phyloP scores from a whole-genome alignment of 768 basidiomycete species.

The Lactarius sanguifluus region DNA sequence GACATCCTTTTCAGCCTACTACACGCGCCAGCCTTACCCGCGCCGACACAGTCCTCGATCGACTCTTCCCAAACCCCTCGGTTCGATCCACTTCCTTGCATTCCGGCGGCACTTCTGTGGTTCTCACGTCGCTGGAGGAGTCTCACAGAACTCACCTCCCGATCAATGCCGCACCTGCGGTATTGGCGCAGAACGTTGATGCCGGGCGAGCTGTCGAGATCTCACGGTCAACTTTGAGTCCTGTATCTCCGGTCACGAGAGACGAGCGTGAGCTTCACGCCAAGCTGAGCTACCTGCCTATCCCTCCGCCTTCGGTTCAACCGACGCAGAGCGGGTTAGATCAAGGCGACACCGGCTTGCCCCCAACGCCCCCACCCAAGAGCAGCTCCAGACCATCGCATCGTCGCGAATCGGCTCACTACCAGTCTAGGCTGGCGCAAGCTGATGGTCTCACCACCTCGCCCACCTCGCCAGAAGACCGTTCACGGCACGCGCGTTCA shows the following conservation, averaged over 20 bases:
- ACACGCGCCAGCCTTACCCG: conserved; percentile 3
- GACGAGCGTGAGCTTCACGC: neutral
- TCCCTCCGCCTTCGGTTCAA: neutral
- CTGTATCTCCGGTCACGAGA: neutral
- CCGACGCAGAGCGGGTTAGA: neutral
- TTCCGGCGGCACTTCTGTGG: conserved; percentile 14
- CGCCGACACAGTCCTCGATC: conserved; percentile 19
- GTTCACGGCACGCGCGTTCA: neutral
- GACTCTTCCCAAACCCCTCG: conserved; percentile 21
- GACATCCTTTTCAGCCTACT: neutral
- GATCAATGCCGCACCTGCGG: conserved; percentile 14
- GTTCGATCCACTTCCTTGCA: conserved; percentile 5
- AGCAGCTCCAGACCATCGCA: neutral
- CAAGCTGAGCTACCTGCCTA: neutral
- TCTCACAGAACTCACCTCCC: conserved; percentile 23
- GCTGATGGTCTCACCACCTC: neutral
- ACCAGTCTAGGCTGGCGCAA: neutral
- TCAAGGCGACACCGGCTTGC: neutral
- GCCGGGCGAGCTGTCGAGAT: conserved; percentile 19
- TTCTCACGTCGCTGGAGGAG: conserved; percentile 10
- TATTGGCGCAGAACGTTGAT: conserved; percentile 14
- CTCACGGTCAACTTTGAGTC: neutral
- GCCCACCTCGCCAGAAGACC: neutral
- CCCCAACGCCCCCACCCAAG: conserved; percentile 9
- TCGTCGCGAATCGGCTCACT: conserved; percentile 15